A percentile compares a stretch with the other conserved stretches of the same genome.
Evolutionary conservation across 2,329 filamentous ascomycete genomes (phyloP).

Genomic region (Chaetomiaceae sp.): DNA sequence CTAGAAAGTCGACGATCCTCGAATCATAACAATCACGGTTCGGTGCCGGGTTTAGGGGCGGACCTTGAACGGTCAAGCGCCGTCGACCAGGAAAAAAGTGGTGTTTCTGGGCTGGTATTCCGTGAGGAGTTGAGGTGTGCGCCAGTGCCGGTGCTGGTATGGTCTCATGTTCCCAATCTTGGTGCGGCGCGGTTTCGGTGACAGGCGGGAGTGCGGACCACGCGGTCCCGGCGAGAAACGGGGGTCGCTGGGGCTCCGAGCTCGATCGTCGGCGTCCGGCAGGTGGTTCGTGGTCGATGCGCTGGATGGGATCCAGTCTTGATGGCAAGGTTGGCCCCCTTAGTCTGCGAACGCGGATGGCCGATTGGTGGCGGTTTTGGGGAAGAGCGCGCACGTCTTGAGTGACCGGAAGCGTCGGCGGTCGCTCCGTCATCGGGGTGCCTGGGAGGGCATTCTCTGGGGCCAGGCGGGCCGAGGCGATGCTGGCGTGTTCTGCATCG

Average conservation of each 20-base stretch:
- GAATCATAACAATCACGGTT: slow-evolving; percentile 28
- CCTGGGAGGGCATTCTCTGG: no score
- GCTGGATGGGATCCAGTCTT: neutral
- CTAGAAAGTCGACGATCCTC: slow-evolving; percentile 31
- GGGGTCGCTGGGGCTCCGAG: slow-evolving; percentile 26
- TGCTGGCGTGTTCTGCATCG: no score
- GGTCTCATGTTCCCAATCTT: neutral
- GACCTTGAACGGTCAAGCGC: neutral
- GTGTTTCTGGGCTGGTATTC: neutral
- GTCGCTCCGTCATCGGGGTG: slow-evolving; percentile 3
- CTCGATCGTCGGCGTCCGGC: slow-evolving; percentile 24
- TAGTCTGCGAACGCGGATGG: slow-evolving; percentile 23
- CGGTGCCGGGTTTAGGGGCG: neutral
- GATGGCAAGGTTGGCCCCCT: slow-evolving; percentile 5
- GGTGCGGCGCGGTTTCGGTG: neutral
- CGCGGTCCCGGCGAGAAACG: neutral
- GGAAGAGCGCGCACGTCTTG: slow-evolving; percentile 8
- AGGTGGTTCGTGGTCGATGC: neutral
- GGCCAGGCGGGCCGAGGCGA: no score
- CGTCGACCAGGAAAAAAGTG: slow-evolving; percentile 2
- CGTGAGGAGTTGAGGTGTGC: neutral
- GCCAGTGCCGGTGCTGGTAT: neutral
- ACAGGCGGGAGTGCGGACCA: slow-evolving; percentile 3
- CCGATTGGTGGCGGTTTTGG: slow-evolving; percentile 18
- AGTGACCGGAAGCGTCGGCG: neutral